phyloP scores from a whole-genome alignment of 495 filamentous ascomycete genomes.

The Aspergillus diversus region DNA sequence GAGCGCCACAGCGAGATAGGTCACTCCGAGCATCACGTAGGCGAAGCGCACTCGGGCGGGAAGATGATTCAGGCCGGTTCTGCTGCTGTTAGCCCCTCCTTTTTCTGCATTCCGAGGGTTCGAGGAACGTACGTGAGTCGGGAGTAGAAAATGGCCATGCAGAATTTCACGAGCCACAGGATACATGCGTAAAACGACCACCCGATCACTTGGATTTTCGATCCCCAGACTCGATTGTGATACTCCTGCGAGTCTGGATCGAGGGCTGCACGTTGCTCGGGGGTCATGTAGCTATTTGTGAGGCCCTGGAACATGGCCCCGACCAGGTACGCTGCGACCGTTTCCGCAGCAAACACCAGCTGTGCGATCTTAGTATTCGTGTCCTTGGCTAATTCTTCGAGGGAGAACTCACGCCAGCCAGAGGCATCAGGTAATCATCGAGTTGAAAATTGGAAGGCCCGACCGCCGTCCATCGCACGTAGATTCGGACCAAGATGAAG shows the following conservation, averaged over 20 bases:
- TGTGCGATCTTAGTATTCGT: constrained; percentile 8
- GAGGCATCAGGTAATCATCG: constrained; percentile 62
- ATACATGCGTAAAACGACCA: constrained; percentile 61
- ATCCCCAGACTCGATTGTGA: constrained; percentile 49
- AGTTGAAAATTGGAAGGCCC: constrained; percentile 48
- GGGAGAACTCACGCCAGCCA: constrained; percentile 49
- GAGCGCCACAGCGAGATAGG: constrained; percentile 55
- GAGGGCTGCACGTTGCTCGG: constrained; percentile 42
- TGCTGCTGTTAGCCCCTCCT: constrained; percentile 26
- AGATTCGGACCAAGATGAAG: constrained; percentile 48
- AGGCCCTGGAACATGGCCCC: constrained; percentile 43
- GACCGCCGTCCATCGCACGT: constrained; percentile 49
- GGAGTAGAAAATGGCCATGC: constrained; percentile 62
- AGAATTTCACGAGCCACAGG: constrained; percentile 61
- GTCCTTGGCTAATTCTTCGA: neutral
- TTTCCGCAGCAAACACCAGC: constrained; percentile 39
- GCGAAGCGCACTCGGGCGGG: constrained; percentile 54
- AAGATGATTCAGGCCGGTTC: constrained; percentile 51
- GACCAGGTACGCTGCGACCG: constrained; percentile 40
- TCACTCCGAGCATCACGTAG: constrained; percentile 53
- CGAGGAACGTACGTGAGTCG: constrained; percentile 60
- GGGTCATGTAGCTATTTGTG: constrained; percentile 57
- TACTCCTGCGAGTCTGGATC: constrained; percentile 46
- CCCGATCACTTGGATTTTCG: constrained; percentile 59
- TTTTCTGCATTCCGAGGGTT: constrained; percentile 31